Evolutionary conservation across 305 asterid genomes (phyloP).

Genomic region (Ruellia speciosa): DNA sequence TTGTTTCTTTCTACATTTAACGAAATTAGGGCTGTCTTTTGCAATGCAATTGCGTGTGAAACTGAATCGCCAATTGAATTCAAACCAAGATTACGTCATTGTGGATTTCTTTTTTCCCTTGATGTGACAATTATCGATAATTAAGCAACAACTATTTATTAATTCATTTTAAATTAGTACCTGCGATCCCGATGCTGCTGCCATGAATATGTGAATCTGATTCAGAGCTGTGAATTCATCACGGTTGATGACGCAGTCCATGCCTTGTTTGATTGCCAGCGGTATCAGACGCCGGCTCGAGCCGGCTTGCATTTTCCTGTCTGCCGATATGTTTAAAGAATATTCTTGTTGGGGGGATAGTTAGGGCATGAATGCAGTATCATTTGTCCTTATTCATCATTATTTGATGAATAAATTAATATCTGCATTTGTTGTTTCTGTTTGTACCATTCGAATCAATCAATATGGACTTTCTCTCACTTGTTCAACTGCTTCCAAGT

Average conservation of each 20-base stretch:
- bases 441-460: conserved; percentile 4
- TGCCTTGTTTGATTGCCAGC: neutral
- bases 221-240: neutral
- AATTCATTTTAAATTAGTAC: neutral
- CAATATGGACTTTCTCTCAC: conserved; percentile 17
- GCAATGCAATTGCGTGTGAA: neutral
- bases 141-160: neutral
- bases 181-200: neutral
- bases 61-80: neutral
- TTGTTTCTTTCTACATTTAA: neutral
- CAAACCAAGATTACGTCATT: conserved; percentile 4
- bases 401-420: conserved; percentile 2
- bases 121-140: conserved; percentile 10
- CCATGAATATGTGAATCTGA: neutral
- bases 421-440: neutral
- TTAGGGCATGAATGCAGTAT: neutral
- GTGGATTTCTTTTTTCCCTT: neutral
- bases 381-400: conserved; percentile 19
- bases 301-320: conserved; percentile 27
- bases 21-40: neutral
- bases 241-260: too few species aligned
- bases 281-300: conserved; percentile 28
- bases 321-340: neutral
- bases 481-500: conserved; percentile 18
- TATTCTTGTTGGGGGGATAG: neutral